These are phyloP conservation scores for Cardiospermum halicacabum DNA, from an alignment of 345 rosid genomes.

Conservation along the genomic window DNA sequence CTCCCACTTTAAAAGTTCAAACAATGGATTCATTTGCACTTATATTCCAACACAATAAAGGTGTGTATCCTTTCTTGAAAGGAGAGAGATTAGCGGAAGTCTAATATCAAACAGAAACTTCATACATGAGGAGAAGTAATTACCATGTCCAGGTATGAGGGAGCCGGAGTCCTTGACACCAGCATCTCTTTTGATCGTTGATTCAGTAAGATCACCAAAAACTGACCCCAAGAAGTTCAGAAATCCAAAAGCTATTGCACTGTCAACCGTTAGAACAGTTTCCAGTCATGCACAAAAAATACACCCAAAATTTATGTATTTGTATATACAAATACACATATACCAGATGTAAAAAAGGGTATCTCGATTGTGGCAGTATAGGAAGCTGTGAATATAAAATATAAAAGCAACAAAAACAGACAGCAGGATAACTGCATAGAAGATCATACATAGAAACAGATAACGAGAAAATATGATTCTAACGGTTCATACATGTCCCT, in stretches of 20 bases:
- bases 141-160: slow-evolving; percentile 95
- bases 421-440: not conserved
- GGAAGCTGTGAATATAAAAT: not conserved
- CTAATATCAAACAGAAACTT: not conserved
- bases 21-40: not conserved
- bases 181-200: slow-evolving; percentile 97
- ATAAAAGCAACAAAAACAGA: not conserved
- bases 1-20: not conserved
- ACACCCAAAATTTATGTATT: not conserved
- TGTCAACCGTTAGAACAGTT: slow-evolving; percentile 29
- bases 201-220: slow-evolving; percentile 92
- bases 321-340: too few species aligned
- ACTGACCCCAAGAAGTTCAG: slow-evolving; percentile 85
- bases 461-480: not conserved
- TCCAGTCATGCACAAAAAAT: slow-evolving; percentile 4
- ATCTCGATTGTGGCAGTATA: not conserved
- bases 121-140: not conserved
- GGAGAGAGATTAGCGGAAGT: not conserved
- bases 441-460: not conserved
- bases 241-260: slow-evolving; percentile 79
- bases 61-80: not conserved
- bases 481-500: not conserved
- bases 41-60: not conserved
- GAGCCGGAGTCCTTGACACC: slow-evolving; percentile 98
- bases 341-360: too few species aligned